These are phyloP conservation scores for Penicillium digitatum DNA, from an alignment of 2,329 filamentous ascomycete species.

Conservation along the genomic window DNA sequence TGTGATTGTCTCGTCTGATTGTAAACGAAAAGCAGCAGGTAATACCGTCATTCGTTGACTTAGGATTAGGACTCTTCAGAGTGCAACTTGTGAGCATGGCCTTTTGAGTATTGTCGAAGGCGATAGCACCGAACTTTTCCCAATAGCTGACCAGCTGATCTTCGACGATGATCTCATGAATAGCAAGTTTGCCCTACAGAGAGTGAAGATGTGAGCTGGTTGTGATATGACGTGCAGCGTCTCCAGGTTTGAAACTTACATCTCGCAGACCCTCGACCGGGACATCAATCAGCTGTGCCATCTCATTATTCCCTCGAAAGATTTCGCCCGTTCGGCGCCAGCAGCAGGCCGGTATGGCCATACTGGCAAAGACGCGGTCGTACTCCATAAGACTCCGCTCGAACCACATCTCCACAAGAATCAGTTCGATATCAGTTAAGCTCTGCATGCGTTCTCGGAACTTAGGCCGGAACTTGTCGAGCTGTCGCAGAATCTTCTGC, in stretches of 20 bases:
- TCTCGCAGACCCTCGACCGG: conserved; percentile 87
- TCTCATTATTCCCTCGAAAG: conserved; percentile 95
- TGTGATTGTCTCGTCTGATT: conserved; percentile 88
- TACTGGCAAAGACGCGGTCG: conserved; percentile 95
- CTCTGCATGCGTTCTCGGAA: conserved; percentile 92
- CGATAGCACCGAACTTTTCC: conserved; percentile 98
- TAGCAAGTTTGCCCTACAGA: conserved; percentile 77
- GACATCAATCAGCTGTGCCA: conserved; percentile 93
- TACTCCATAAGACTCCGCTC: conserved; percentile 96
- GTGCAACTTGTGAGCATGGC: conserved; percentile 92
- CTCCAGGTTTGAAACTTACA: conserved; percentile 53
- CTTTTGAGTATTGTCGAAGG: conserved; percentile 90
- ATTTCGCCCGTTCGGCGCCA: conserved; percentile 97
- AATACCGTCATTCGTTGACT: conserved; percentile 67
- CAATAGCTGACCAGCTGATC: conserved; percentile 94
- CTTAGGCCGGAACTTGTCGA: conserved; percentile 90
- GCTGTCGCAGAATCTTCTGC: conserved; percentile 84
- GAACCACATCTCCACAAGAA: conserved; percentile 99
- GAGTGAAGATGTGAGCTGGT: background rate
- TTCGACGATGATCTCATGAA: conserved; percentile 94
- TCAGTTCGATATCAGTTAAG: conserved; percentile 87
- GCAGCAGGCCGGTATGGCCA: conserved; percentile 96
- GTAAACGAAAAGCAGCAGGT: conserved; percentile 98
- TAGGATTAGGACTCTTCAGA: conserved; percentile 73
- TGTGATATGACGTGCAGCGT: background rate